These are phyloP conservation scores for Termitomyces sp. DNA, from an alignment of 768 basidiomycete species.

Conservation along the genomic window DNA sequence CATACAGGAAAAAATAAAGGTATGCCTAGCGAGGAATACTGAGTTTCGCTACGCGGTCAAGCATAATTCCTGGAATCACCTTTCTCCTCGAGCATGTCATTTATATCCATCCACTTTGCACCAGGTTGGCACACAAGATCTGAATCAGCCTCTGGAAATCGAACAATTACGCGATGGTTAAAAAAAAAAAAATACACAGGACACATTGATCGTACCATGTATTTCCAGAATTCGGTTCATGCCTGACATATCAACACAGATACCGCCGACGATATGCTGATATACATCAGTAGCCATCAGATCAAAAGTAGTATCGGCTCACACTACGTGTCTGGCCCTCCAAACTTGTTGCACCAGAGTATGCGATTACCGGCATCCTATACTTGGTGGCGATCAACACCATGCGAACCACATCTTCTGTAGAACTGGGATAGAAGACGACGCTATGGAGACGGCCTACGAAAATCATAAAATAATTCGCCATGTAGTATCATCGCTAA, in stretches of 20 bases:
- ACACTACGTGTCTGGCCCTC: conserved; percentile 75
- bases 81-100: conserved; percentile 57
- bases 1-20: conserved; percentile 79
- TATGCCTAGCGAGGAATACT: conserved; percentile 38
- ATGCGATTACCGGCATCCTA: conserved; percentile 72
- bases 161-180: not conserved
- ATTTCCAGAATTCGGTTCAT: conserved; percentile 81
- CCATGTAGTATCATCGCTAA: no score
- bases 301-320: conserved; percentile 16
- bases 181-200: no score
- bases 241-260: conserved; percentile 70
- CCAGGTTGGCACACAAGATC: conserved; percentile 76
- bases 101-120: conserved; percentile 65
- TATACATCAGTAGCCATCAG: not conserved
- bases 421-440: conserved; percentile 59
- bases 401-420: conserved; percentile 77
- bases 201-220: conserved; percentile 43
- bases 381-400: conserved; percentile 72
- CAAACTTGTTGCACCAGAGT: conserved; percentile 76
- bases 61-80: conserved; percentile 26
- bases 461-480: not conserved
- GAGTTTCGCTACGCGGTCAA: not conserved
- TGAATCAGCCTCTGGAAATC: conserved; percentile 53
- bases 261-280: conserved; percentile 48
- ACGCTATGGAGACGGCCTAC: conserved; percentile 42